Conservation (phyloP, 2,329 filamentous ascomycete species). For the Epichloe coenophiala region DNA sequence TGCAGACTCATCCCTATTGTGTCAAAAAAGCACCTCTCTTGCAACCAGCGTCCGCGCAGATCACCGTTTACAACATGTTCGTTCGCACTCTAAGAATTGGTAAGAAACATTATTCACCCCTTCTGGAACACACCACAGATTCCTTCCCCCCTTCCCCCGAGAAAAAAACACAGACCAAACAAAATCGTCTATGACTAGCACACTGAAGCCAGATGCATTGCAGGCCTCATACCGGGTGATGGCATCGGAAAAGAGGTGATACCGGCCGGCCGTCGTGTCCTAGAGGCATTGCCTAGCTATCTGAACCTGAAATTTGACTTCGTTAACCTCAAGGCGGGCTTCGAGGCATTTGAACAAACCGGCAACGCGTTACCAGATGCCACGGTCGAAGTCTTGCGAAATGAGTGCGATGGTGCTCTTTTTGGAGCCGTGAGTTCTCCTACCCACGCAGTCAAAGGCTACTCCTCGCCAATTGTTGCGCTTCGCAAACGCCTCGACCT, state of each 20-base stretch:
- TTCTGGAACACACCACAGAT: not conserved
- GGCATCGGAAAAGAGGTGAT: constrained; percentile 98
- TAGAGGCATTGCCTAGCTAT: constrained; percentile 88
- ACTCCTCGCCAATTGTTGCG: constrained; percentile 92
- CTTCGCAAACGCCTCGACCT: constrained; percentile 90
- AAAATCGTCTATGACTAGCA: not conserved
- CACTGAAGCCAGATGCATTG: not conserved
- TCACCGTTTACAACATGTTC: constrained; percentile 19
- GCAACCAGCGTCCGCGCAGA: not conserved
- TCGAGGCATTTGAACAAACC: constrained; percentile 82
- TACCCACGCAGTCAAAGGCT: constrained; percentile 78
- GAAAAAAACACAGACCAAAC: not conserved
- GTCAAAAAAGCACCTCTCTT: not conserved
- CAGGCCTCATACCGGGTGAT: constrained; percentile 93
- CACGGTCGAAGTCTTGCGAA: constrained; percentile 78
- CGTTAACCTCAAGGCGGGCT: constrained; percentile 83
- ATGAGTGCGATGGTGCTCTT: constrained; percentile 87
- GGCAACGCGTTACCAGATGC: constrained; percentile 79
- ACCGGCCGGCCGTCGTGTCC: constrained; percentile 77
- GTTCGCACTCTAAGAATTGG: constrained; percentile 29
- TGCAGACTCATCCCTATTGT: not conserved
- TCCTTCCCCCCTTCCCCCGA: no score
- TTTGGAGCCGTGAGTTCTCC: constrained; percentile 90
- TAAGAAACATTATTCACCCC: constrained; percentile 8
- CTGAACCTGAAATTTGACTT: constrained; percentile 89